Evolutionary conservation across 176 grass and related monocot species (phyloP), one percentile per base, ranked within the genome.

Genomic region (Thalia dealbata): DNA sequence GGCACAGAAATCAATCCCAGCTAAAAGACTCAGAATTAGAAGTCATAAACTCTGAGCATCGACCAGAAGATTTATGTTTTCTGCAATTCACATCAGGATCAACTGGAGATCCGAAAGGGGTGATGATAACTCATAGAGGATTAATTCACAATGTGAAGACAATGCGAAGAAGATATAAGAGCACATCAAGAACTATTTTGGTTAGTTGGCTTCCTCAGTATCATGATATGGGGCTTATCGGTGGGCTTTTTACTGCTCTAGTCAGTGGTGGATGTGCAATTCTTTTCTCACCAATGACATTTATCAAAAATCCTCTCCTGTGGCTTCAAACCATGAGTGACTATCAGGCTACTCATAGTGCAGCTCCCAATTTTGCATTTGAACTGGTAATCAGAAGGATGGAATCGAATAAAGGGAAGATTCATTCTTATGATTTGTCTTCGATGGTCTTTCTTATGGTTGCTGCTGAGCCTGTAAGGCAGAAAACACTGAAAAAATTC

Each of bases 131-230:
- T 82, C 84, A 91, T 78, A 81, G 84, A 63, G 84, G 79, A 67
- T 69, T 91, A 73, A 82, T 87, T 79, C 88, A 91, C 77, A 91
- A 91, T 52, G 88, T 87, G 62, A 87, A 91, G 76, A 87, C 79
- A 64, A 91, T 91, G 88, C 81, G 83, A 67, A 84, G 79, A 65
- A 62, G 50, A 79, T 91, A 91, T 24, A 84, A 28, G 56, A 91
- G 88, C 78, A 87, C 79, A 46, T 91, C 88, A 50, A 84, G 68
- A 82, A 91, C 88, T 48, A 74, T 87, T 44, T 79, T 91, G 73
- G 68, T 91, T 62, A 87, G 88, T 70, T 91, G 88, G 88, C 88
- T 91, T 91, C 84, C 84, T 66, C 88, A 91, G 46, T 91, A 91
- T 77, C 88, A 91, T 91, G 88, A 91, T 63, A 91, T 91, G 88